These are phyloP conservation scores for Solanum clarkiae DNA, from an alignment of 257 asterid genomes.

Conservation along the genomic window DNA sequence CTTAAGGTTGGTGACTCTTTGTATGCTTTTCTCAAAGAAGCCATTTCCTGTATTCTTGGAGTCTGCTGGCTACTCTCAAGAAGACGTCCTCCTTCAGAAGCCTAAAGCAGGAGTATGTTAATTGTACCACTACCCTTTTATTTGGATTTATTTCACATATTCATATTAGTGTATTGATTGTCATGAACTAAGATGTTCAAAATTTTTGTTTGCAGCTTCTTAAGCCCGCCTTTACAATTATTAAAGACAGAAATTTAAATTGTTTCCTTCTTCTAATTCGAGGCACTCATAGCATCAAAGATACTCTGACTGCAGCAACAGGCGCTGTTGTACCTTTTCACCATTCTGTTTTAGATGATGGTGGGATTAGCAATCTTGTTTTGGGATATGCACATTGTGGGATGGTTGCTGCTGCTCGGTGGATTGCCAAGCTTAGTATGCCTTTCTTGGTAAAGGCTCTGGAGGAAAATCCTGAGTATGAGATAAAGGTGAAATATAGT, in stretches of 20 bases:
- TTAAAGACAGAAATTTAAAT: slow-evolving; percentile 51
- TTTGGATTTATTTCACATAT: neutral
- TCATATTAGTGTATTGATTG: neutral
- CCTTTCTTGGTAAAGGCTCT: slow-evolving; percentile 62
- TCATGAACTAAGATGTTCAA: slow-evolving; percentile 1
- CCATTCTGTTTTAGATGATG: slow-evolving; percentile 72
- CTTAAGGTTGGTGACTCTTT: slow-evolving; percentile 54
- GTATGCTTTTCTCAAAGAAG: slow-evolving; percentile 68
- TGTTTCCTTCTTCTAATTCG: slow-evolving; percentile 80
- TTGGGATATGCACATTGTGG: slow-evolving; percentile 89
- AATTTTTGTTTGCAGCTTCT: slow-evolving; percentile 41
- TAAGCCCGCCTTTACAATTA: slow-evolving; percentile 73
- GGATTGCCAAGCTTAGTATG: slow-evolving; percentile 73
- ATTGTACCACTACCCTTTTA: neutral
- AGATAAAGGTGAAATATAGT: slow-evolving; percentile 39
- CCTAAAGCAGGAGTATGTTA: slow-evolving; percentile 75
- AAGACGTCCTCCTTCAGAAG: slow-evolving; percentile 64
- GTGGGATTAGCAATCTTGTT: slow-evolving; percentile 62
- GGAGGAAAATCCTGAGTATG: slow-evolving; percentile 53
- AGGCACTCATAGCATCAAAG: slow-evolving; percentile 83
- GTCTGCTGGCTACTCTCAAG: slow-evolving; percentile 44
- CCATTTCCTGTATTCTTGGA: slow-evolving; percentile 68
- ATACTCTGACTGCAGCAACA: slow-evolving; percentile 74
- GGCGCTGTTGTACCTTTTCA: slow-evolving; percentile 92
- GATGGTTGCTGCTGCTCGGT: slow-evolving; percentile 91